Evolutionary conservation across 495 filamentous ascomycete species (phyloP), one percentile per base, ranked within the genome.

Genomic region (Haplographium delicatum): DNA sequence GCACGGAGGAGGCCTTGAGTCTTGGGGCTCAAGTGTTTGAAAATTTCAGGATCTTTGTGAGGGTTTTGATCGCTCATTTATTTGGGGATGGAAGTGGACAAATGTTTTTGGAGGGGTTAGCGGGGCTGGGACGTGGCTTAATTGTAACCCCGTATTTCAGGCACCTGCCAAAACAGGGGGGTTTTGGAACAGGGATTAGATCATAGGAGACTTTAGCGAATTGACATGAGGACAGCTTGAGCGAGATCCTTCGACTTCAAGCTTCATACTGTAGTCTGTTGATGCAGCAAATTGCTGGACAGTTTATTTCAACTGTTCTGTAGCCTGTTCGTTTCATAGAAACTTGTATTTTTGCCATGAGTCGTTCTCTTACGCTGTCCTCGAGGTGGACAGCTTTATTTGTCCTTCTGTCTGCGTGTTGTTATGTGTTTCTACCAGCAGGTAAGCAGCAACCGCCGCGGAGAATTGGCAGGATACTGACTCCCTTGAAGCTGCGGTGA

Each of bases 401-500:
- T 33, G 67, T 69, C 49, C 56, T 76, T 50, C 50, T 78, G 25
- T 61, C 71, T 19, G 51, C 69, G 1, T 47, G 79, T 16, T 64
- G 64, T 45, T 67, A 61, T 43, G 59, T 81, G 5, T 66, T 80
- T 47, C 65, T 63, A 11, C 69, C 71, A 47, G 71, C 70, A 61
- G 72, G 80, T 83, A 74, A 54, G 67, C 38, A 53, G n/a, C 2
- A 16, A 33, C 11, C 26, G 30, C 19, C 28, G 34, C 15, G 11
- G 4, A 7, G n/a, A 22, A 38, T 37, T 20, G n/a, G 15, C 10
- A 42, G 7, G 24, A 7, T 44, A 8, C 37, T 40, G 37, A 28
- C 10, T 31, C 19, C 24, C 22, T 3, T 15, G 5, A 27, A 93
- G 90, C 80, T 47, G 69, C 77, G 59, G 94, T 98, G 16, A 97